Percentiles rank a stretch among this genome's conserved stretches.
Evolutionary conservation across 371 early-diverging fungal genomes (phyloP).

Genomic region (Syncephalastrum monosporum): DNA sequence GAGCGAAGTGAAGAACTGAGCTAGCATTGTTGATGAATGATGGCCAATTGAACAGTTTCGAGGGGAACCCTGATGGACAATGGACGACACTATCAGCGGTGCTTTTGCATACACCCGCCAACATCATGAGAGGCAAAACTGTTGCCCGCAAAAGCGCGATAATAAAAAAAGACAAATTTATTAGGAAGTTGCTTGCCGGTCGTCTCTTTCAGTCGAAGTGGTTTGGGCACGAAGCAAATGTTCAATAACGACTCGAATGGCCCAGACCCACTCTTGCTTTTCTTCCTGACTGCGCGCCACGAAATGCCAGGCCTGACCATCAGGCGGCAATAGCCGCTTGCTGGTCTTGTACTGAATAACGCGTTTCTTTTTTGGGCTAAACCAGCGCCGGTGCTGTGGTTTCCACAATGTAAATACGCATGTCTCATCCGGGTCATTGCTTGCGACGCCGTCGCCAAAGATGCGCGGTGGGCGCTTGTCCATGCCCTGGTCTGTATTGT

Average conservation of each 20-base stretch:
- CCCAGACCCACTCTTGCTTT: slow-evolving; percentile 52
- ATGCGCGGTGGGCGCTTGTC: slow-evolving; percentile 35
- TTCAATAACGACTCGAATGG: slow-evolving; percentile 39
- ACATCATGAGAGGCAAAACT: too few species aligned
- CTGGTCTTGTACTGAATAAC: slow-evolving; percentile 26
- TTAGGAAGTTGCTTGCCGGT: too few species aligned
- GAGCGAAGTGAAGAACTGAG: too few species aligned
- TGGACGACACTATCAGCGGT: too few species aligned
- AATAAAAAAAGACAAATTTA: too few species aligned
- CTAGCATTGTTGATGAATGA: too few species aligned
- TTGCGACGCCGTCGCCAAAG: slow-evolving; percentile 49
- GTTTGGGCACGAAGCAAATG: slow-evolving; percentile 23
- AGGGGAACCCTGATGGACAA: too few species aligned
- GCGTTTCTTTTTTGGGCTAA: slow-evolving; percentile 30
- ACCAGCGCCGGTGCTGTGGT: slow-evolving; percentile 35
- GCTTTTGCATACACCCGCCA: too few species aligned
- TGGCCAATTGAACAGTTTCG: too few species aligned
- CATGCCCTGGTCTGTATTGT: slow-evolving; percentile 14
- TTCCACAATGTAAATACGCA: slow-evolving; percentile 64
- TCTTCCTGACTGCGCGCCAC: slow-evolving; percentile 35
- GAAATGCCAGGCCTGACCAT: slow-evolving; percentile 34
- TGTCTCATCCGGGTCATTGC: slow-evolving; percentile 46
- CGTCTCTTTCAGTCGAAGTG: too few species aligned
- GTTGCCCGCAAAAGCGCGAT: too few species aligned
- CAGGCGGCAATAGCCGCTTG: slow-evolving; percentile 16